These are phyloP conservation scores for Tetrapyrgos nigripes DNA, from an alignment of 1,284 basidiomycete species.

Conservation along the genomic window DNA sequence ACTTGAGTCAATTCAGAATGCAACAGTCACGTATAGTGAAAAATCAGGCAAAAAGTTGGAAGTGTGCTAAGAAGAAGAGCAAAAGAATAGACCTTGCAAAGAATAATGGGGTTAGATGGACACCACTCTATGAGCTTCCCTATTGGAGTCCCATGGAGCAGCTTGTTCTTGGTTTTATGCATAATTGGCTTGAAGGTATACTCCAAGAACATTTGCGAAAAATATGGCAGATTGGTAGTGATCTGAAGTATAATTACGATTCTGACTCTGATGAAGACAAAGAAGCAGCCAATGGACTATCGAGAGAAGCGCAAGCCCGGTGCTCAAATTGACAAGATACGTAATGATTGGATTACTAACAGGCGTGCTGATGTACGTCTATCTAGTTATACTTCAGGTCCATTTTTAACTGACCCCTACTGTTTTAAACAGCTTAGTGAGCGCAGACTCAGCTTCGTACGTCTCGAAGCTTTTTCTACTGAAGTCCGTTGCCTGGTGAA, in stretches of 20 bases:
- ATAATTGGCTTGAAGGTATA: conserved; percentile 16
- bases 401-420: too few species aligned
- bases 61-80: neutral
- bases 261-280: conserved; percentile 7
- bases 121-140: conserved; percentile 15
- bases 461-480: too few species aligned
- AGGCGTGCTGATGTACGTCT: too few species aligned
- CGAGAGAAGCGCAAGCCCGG: too few species aligned
- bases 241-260: neutral
- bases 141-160: conserved; percentile 16
- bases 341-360: too few species aligned
- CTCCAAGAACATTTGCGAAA: conserved; percentile 15
- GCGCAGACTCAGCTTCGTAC: too few species aligned
- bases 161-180: conserved; percentile 20
- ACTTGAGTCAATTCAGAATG: neutral
- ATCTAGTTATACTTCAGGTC: too few species aligned
- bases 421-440: too few species aligned
- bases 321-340: too few species aligned
- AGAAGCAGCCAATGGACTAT: conserved; percentile 2
- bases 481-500: too few species aligned
- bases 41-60: neutral
- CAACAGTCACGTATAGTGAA: neutral
- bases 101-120: conserved; percentile 20
- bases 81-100: neutral
- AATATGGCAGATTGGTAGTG: conserved; percentile 16